phyloP scores from a whole-genome alignment of 2,329 filamentous ascomycete genomes.

The Phaeosphaeria sp. region DNA sequence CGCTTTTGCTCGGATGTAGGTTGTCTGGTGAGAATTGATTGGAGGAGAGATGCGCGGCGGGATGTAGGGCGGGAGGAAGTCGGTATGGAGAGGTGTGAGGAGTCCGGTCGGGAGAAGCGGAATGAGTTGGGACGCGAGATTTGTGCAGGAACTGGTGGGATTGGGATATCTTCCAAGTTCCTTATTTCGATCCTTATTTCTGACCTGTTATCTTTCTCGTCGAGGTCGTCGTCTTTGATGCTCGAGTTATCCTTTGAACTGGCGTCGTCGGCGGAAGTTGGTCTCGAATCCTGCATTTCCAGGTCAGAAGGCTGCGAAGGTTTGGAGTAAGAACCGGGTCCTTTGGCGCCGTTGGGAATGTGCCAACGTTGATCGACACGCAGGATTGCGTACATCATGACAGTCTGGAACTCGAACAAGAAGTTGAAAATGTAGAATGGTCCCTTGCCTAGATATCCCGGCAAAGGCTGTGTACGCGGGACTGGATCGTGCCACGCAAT shows the following conservation, averaged over 20 bases:
- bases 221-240: conserved; percentile 3
- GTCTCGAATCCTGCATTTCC: conserved; percentile 25
- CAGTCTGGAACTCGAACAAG: conserved; percentile 72
- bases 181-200: conserved; percentile 3
- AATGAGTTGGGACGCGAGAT: not conserved
- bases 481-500: conserved; percentile 60
- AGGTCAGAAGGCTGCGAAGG: conserved; percentile 15
- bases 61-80: conserved; percentile 11
- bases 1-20: conserved; percentile 15
- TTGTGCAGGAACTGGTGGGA: not conserved
- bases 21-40: not conserved
- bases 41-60: conserved; percentile 6
- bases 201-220: conserved; percentile 3
- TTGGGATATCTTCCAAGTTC: conserved; percentile 2
- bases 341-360: conserved; percentile 72
- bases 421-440: conserved; percentile 86
- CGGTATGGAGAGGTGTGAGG: conserved; percentile 6
- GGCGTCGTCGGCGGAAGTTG: conserved; percentile 8
- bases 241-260: not conserved
- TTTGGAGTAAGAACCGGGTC: conserved; percentile 42
- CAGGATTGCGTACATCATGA: conserved; percentile 69
- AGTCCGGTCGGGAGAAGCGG: not conserved
- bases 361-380: conserved; percentile 80
- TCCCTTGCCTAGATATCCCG: conserved; percentile 74
- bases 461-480: conserved; percentile 60